These are phyloP conservation scores for Lactarius sp. DNA, from an alignment of 768 basidiomycete genomes.

Conservation along the genomic window DNA sequence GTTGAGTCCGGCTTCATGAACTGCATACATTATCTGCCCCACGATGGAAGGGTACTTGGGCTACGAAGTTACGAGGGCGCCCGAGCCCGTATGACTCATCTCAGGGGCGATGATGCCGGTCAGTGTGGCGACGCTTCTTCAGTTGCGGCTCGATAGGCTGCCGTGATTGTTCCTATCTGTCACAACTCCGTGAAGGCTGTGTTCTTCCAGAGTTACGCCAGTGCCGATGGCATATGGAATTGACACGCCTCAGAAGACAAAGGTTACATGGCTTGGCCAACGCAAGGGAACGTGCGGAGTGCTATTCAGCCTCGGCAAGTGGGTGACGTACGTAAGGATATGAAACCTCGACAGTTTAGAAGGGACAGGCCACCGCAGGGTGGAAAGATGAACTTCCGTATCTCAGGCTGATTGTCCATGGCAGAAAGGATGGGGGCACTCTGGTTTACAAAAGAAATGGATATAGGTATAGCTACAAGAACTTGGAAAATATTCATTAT, in stretches of 20 bases:
- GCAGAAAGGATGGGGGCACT: neutral
- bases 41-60: neutral
- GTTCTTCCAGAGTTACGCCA: neutral
- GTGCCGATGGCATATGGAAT: neutral
- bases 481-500: neutral
- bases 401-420: too few species aligned
- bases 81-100: neutral
- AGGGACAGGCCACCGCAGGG: too few species aligned
- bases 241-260: neutral
- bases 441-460: neutral
- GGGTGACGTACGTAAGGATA: too few species aligned
- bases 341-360: too few species aligned
- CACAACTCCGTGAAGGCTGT: neutral
- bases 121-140: too few species aligned
- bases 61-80: neutral
- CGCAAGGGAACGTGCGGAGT: neutral
- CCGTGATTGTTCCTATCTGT: neutral
- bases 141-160: neutral
- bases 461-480: neutral
- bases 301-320: neutral
- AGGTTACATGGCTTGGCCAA: neutral
- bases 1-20: neutral
- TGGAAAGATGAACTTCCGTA: too few species aligned
- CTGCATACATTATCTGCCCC: neutral
- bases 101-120: neutral